Evolutionary conservation across 768 basidiomycete species (phyloP).

Genomic region (Sarcomyxa edulis): DNA sequence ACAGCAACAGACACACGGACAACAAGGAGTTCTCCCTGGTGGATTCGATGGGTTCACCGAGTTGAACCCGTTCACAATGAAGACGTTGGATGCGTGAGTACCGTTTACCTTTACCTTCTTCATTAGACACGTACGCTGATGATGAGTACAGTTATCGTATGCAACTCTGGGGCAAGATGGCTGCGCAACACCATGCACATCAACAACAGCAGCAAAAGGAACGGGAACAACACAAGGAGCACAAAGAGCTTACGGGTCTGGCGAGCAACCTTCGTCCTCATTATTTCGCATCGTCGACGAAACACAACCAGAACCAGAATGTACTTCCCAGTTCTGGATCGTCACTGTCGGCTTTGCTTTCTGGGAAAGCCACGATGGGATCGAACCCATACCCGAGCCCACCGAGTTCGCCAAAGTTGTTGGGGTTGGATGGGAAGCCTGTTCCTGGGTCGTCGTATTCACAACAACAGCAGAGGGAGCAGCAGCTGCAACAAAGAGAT

Average conservation of each 20-base stretch:
- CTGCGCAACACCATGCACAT: slow-evolving; percentile 53
- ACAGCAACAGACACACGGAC: slow-evolving; percentile 9
- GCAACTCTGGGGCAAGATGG: slow-evolving; percentile 92
- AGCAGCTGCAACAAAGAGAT: slow-evolving; percentile 29
- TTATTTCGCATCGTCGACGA: slow-evolving; percentile 23
- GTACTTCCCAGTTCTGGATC: slow-evolving; percentile 20
- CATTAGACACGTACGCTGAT: slow-evolving; percentile 8
- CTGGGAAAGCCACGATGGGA: slow-evolving; percentile 41
- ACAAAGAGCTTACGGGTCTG: slow-evolving; percentile 25
- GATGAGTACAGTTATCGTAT: slow-evolving; percentile 56
- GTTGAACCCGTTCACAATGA: slow-evolving; percentile 80
- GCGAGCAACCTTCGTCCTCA: slow-evolving; percentile 36
- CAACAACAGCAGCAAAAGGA: slow-evolving; percentile 29
- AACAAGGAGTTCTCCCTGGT: slow-evolving; percentile 16
- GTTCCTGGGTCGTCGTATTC: background rate
- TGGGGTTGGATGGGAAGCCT: slow-evolving; percentile 14
- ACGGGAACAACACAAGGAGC: slow-evolving; percentile 26
- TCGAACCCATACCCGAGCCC: slow-evolving; percentile 12
- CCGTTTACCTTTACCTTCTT: slow-evolving; percentile 6
- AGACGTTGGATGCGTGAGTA: slow-evolving; percentile 74
- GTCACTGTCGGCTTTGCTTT: slow-evolving; percentile 25
- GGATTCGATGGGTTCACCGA: slow-evolving; percentile 80
- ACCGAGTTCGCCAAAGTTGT: slow-evolving; percentile 16
- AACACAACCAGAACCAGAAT: slow-evolving; percentile 18
- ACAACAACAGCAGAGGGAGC: slow-evolving; percentile 10